phyloP scores from a whole-genome alignment of 2,329 filamentous ascomycete species.

The Rhinocladiella mackenziei region DNA sequence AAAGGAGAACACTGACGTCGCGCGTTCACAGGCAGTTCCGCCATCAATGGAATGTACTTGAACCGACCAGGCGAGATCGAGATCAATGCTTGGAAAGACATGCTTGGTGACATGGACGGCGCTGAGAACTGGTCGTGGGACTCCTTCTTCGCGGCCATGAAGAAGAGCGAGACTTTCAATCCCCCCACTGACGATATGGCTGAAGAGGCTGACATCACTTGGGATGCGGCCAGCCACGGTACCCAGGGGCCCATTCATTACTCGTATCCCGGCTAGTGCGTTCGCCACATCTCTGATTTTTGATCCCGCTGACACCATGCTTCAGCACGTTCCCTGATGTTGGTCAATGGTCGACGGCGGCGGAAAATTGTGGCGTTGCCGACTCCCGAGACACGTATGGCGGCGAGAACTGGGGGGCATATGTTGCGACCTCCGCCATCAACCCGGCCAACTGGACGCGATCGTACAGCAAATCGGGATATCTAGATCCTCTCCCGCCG shows the following conservation, averaged over 20 bases:
- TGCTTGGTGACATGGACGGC: slow-evolving; percentile 36
- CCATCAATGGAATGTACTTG: slow-evolving; percentile 37
- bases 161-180: slow-evolving; percentile 41
- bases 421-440: slow-evolving; percentile 36
- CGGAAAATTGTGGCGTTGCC: slow-evolving; percentile 30
- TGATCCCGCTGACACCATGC: slow-evolving; percentile 12
- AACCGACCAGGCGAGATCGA: slow-evolving; percentile 36
- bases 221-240: slow-evolving; percentile 43
- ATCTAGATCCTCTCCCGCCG: slow-evolving; percentile 36
- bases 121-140: slow-evolving; percentile 37
- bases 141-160: slow-evolving; percentile 36
- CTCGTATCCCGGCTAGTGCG: slow-evolving; percentile 41
- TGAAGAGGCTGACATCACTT: slow-evolving; percentile 38
- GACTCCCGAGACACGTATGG: slow-evolving; percentile 33
- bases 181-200: slow-evolving; percentile 36
- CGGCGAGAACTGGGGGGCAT: slow-evolving; percentile 34
- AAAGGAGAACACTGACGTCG: slow-evolving; percentile 8
- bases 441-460: slow-evolving; percentile 37
- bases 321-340: slow-evolving; percentile 29
- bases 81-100: slow-evolving; percentile 35
- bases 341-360: slow-evolving; percentile 19
- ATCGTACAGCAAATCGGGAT: slow-evolving; percentile 36
- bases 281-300: slow-evolving; percentile 3
- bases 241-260: slow-evolving; percentile 47
- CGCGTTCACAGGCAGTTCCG: slow-evolving; percentile 32